Evolutionary conservation across 2,329 filamentous ascomycete species (phyloP).

Genomic region (Fusarium sp.): DNA sequence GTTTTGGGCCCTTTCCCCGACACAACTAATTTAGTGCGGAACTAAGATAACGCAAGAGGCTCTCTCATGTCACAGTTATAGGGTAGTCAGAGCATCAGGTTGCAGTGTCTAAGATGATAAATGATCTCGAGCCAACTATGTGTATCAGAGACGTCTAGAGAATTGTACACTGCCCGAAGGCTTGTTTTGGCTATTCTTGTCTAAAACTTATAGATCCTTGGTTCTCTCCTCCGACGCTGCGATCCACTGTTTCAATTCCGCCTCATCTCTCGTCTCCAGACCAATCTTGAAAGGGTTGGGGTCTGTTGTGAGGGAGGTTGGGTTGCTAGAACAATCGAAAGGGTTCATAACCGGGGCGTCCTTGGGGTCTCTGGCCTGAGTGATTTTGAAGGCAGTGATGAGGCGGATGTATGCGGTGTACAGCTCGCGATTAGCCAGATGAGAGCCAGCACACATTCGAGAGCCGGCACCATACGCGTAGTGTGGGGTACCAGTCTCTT

Average conservation of each 20-base stretch:
- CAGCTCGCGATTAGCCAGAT: constrained; percentile 61
- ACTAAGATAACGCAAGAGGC: too few relatives aligned
- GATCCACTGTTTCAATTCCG: neutral
- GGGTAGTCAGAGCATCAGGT: too few relatives aligned
- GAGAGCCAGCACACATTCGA: constrained; percentile 75
- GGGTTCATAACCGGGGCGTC: neutral
- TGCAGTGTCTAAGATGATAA: too few relatives aligned
- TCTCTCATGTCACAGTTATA: too few relatives aligned
- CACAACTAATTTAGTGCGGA: too few relatives aligned
- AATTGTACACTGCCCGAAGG: too few relatives aligned
- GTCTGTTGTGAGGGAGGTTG: neutral
- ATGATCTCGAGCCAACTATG: too few relatives aligned
- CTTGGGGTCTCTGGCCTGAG: neutral
- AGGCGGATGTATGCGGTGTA: neutral
- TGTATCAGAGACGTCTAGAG: too few relatives aligned
- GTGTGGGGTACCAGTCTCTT: constrained; percentile 70
- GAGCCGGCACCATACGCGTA: constrained; percentile 75
- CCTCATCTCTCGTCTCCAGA: neutral
- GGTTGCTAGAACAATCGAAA: neutral
- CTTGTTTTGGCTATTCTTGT: too few relatives aligned
- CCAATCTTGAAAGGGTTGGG: neutral
- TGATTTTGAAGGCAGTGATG: neutral
- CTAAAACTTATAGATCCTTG: neutral
- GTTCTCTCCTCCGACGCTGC: neutral
- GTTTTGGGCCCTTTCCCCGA: too few relatives aligned